phyloP scores from a whole-genome alignment of 2,329 filamentous ascomycete species.

The Pseudocercospora fijiensis region DNA sequence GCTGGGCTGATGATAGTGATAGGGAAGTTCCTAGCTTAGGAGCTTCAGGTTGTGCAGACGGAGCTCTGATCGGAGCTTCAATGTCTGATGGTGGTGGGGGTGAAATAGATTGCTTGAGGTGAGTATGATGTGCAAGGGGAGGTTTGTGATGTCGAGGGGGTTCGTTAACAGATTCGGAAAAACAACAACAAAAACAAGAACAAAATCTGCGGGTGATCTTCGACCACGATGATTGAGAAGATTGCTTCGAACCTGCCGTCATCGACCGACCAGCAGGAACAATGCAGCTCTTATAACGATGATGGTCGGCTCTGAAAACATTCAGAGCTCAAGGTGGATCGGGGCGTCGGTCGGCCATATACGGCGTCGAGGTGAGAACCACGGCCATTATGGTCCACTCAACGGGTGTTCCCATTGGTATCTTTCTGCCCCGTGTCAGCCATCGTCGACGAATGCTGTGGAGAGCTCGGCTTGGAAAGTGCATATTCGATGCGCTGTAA shows the following conservation, averaged over 20 bases:
- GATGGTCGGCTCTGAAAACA: background rate
- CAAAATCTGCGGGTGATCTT: constrained; percentile 13
- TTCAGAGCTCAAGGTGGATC: background rate
- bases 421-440: background rate
- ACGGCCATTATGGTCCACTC: background rate
- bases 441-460: background rate
- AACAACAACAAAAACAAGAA: constrained; percentile 6
- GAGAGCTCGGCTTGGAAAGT: background rate
- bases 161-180: background rate
- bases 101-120: background rate
- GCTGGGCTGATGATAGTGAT: background rate
- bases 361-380: background rate
- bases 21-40: background rate
- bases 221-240: constrained; percentile 3
- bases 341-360: background rate
- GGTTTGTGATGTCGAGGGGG: constrained; percentile 1
- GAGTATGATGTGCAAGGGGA: background rate
- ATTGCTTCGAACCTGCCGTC: constrained; percentile 2
- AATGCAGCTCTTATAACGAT: constrained; percentile 7
- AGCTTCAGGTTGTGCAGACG: background rate
- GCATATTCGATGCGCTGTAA: background rate
- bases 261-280: constrained; percentile 1
- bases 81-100: background rate
- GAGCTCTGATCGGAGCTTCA: background rate
- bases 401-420: background rate